These are phyloP conservation scores for Acacia acuminata DNA, from an alignment of 306 rosid genomes.

Conservation along the genomic window DNA sequence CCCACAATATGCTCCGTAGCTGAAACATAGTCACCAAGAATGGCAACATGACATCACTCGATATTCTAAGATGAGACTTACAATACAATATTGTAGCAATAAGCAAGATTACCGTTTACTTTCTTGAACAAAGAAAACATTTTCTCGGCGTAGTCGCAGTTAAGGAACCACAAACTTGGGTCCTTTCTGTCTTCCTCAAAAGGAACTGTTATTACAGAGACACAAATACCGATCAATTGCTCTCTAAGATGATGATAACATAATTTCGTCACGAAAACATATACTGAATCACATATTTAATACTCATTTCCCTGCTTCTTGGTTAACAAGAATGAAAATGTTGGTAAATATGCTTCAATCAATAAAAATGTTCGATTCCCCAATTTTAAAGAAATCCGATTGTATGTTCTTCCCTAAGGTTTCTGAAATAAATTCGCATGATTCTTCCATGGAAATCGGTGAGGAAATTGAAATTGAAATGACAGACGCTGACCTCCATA, in stretches of 20 bases:
- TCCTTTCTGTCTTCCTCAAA: slow-evolving; percentile 66
- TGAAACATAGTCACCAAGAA: slow-evolving; percentile 27
- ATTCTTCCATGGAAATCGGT: too few relatives aligned
- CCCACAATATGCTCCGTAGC: slow-evolving; percentile 77
- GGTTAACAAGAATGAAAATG: background rate
- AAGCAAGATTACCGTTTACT: slow-evolving; percentile 47
- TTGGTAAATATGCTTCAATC: background rate
- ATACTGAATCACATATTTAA: background rate
- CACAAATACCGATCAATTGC: background rate
- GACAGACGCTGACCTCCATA: slow-evolving; percentile 49
- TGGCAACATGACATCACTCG: background rate
- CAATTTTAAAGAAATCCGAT: background rate
- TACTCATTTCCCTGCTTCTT: background rate
- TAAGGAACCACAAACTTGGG: slow-evolving; percentile 70
- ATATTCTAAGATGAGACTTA: background rate
- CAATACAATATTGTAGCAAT: background rate
- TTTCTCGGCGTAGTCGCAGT: slow-evolving; percentile 60
- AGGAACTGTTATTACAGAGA: slow-evolving; percentile 47
- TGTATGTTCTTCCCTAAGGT: background rate
- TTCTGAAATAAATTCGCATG: background rate
- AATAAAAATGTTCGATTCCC: background rate
- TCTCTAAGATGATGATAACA: background rate
- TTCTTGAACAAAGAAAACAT: slow-evolving; percentile 74
- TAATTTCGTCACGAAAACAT: background rate
- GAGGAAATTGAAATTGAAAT: background rate